Evolutionary conservation across 2,329 filamentous ascomycete species (phyloP), one percentile per base, ranked within the genome.

Genomic region (Neurospora sp.): DNA sequence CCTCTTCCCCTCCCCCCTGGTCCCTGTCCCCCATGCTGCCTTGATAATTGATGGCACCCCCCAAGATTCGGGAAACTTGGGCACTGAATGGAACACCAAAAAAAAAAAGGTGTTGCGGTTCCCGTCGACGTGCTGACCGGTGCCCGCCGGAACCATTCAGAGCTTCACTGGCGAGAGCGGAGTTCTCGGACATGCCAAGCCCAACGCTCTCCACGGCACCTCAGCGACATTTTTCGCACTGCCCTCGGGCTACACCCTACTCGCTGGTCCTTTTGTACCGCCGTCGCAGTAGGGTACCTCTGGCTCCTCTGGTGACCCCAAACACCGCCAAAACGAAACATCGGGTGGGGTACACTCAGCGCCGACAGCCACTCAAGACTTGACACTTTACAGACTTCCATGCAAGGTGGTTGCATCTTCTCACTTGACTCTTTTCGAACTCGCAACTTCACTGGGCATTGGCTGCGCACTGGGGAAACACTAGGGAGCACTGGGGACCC

Each of bases 331-430:
- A 62, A 71, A 74, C 74, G 68, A 69, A 33, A 62, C 69, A 67
- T 69, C 39, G 41, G 67, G 72, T 73, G 73, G 74, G 71, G 72
- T 70, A 68, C 69, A 68, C 71, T 66, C 74, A 65, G 67, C 46
- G 66, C 66, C 70, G 66, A 67, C 71, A 72, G 70, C 74, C 74
- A 75, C 69, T 75, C 74, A 75, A 73, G 66, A 68, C 62, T 62
- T 74, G 74, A 75, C 74, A 75, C 73, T 74, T 75, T 73, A 75
- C 70, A 73, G 70, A 72, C 72, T 70, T 67, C 69, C 72, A 70
- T 75, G 73, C 74, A 73, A 23, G 69, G 72, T 62, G 52, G 52
- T 62, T 62, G 52, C 52, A 62, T 62, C 15, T 62, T 62, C 52
- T 62, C 52, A 62, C 52, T 62, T 62, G 52, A 62, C 52, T 62